Evolutionary conservation across 1,139 yeast species (phyloP), one percentile per base, ranked within the genome.

Genomic region (Scheffersomyces stambukii): DNA sequence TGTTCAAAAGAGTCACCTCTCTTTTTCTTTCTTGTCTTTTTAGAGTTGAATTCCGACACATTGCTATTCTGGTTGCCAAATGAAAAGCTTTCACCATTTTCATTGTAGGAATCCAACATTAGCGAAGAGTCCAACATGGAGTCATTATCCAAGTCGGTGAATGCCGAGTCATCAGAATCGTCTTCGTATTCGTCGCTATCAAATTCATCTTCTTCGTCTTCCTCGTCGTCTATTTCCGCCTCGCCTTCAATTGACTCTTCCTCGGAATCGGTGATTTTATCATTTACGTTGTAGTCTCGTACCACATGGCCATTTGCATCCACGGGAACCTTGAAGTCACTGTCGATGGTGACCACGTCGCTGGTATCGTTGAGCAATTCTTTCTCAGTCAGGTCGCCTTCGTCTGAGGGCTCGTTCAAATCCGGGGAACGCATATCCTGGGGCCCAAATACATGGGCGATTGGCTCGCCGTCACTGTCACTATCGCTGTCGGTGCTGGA

Each of bases 71-170:
- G 29, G 4, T n/a, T n/a, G 2, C 24, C 35, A 27, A 36, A 38
- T 18, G 42, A 36, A 16, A 34, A 32, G 21, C 42, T 38, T 22
- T 36, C 30, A 10, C 19, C 20, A 21, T 23, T 29, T 6, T 24
- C 38, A 13, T 23, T 33, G 16, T 40, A 60, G 0, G 65, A 51
- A 21, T 51, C 59, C 11, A 56, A 42, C 18, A 62, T 30, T 10
- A 57, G 37, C 0, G 67, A 59, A 4, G 64, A 50, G 21, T 57
- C 64, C 23, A 59, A 35, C 17, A 64, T 45, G 1, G 71, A 63
- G 27, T 60, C 69, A 4, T 60, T 55, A 31, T 66, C 71, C 12
- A 66, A 57, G 33, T 66, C 72, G 1, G 72, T 66, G 34, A 66
- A 66, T 4, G 70, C 70, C 1, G 71, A 64, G 31, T 65, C 71